Conservation (phyloP, 2,329 filamentous ascomycete genomes). For the Pestalotiopsis sp. region DNA sequence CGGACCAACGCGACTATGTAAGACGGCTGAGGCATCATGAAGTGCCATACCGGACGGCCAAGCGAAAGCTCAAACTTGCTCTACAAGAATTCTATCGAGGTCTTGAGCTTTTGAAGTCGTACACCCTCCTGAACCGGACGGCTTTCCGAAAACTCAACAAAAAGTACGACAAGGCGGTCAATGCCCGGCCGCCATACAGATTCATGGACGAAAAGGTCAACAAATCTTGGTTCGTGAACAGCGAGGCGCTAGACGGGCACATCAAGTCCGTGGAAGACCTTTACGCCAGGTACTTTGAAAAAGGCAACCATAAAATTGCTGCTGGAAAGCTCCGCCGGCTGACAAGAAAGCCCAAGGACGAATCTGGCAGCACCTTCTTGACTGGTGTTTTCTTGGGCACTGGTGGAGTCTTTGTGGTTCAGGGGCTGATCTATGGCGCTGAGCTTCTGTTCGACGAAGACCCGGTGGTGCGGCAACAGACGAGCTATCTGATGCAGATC, state of each 20-base stretch:
- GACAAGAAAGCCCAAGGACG: constrained; percentile 57
- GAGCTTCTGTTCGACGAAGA: constrained; percentile 56
- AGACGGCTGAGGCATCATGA: constrained; percentile 55
- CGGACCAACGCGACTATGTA: constrained; percentile 49
- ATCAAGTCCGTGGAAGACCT: constrained; percentile 85
- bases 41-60: constrained; percentile 84
- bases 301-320: constrained; percentile 89
- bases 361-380: constrained; percentile 60
- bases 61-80: constrained; percentile 87
- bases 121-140: constrained; percentile 85
- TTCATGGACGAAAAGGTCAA: constrained; percentile 94
- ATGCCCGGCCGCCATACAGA: constrained; percentile 73
- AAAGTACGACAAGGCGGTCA: constrained; percentile 92
- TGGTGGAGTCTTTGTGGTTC: constrained; percentile 66
- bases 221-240: constrained; percentile 88
- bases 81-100: constrained; percentile 92
- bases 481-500: constrained; percentile 78
- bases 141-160: constrained; percentile 98
- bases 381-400: constrained; percentile 70
- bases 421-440: constrained; percentile 65
- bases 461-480: constrained; percentile 49
- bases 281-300: constrained; percentile 93
- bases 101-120: constrained; percentile 89
- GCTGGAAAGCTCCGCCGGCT: constrained; percentile 82
- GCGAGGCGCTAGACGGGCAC: constrained; percentile 79